Evolutionary conservation across 139 green algal genomes (phyloP).

Genomic region (Mychonastes homosphaera): DNA sequence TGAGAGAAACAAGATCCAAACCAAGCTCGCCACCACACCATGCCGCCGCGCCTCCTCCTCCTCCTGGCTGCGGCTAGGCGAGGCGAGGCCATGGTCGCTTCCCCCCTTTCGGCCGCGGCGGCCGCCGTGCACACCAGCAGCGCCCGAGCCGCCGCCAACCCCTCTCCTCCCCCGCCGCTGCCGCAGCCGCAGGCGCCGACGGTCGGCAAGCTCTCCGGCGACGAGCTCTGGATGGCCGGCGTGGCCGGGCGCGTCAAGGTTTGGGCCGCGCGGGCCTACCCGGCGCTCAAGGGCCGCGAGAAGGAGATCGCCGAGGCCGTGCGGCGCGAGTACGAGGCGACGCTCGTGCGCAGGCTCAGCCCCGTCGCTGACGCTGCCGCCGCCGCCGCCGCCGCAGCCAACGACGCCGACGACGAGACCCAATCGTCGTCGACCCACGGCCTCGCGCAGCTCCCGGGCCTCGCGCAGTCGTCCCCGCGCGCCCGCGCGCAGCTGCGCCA

Average conservation of each 20-base stretch:
- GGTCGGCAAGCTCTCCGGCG: constrained; percentile 1
- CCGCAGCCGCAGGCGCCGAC: constrained; percentile 8
- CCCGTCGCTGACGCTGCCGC: neutral
- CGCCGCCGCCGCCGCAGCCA: neutral
- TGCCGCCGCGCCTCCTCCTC: neutral
- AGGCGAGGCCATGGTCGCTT: too few species aligned
- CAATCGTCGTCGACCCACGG: too few species aligned
- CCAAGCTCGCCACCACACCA: neutral
- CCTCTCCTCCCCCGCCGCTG: neutral
- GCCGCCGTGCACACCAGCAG: constrained; percentile 1
- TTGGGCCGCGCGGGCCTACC: constrained; percentile 1
- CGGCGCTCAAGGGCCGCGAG: neutral
- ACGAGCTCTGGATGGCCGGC: constrained; percentile 17
- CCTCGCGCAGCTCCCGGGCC: too few species aligned
- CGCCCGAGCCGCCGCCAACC: neutral
- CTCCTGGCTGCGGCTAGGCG: too few species aligned
- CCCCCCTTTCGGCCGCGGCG: too few species aligned
- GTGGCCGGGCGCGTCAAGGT: constrained; percentile 15
- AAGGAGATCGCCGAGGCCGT: neutral
- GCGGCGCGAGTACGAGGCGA: neutral
- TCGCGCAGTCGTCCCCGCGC: neutral
- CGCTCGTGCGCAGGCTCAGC: neutral
- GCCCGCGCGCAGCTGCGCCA: constrained; percentile 15
- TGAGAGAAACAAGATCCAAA: neutral
- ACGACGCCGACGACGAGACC: neutral